Evolutionary conservation across 257 asterid species (phyloP), one percentile per base, ranked within the genome.

Genomic region (Vinca minor): DNA sequence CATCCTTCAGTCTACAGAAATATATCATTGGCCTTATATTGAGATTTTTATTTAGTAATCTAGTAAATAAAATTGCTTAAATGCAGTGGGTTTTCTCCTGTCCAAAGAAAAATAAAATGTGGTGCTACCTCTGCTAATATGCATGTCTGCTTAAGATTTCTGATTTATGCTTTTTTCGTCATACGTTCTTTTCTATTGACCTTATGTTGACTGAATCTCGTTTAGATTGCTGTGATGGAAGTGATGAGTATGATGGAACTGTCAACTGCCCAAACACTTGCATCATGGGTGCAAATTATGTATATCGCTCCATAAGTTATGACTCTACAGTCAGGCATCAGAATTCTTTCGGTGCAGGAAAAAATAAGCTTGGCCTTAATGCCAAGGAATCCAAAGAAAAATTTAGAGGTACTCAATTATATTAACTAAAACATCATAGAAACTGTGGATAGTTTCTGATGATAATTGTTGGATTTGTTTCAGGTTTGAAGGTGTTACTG

Each of bases 181-280:
- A 12, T 45, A 32, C 10, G 46, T 58, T 61, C 23, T 70, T 64
- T 50, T 12, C 66, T 20, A 64, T 36, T 64, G 58, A 63, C 64
- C 47, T 59, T 69, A 57, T 67, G 45, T 61, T 69, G 46, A 70
- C 72, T 62, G 46, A 31, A 53, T 44, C 32, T 72, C 48, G 61
- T 75, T 66, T 64, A 90, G 98, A 92, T 77, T 92, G 98, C 76
- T 87, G 98, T 69, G 98, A 92, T 78, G 98, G 96, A 78, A 92
- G 96, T 76, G 98, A 92, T 69, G 98, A 92, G 73, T 77, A 89
- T 72, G 96, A 84, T 67, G 92, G 98, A 52, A 46, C 73, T 54
- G 68, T 72, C 67, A 69, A 38, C 31, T 92, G 96, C 76, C 91
- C 85, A 18, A 82, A 92, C 69, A 82, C 81, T 62, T 92, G 98